Conservation (phyloP, 78 protist genomes). For the Acrasis kona region DNA sequence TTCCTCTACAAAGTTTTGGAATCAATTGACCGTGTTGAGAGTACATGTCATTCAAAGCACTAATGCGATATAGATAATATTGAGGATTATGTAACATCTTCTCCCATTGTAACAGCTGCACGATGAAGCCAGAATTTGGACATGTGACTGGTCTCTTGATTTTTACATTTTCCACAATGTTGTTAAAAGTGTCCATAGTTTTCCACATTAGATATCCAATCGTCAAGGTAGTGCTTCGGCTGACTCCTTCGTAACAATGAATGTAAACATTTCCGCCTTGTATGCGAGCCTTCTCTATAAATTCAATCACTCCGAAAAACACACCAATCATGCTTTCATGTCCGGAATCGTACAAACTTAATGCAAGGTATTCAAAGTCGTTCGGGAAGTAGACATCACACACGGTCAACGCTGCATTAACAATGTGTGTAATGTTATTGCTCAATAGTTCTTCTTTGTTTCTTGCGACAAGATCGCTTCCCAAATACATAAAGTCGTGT, state of each 20-base stretch:
- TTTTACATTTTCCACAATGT: background rate
- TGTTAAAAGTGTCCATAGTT: background rate
- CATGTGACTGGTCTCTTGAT: background rate
- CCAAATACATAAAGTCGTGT: background rate
- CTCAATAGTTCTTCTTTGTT: background rate
- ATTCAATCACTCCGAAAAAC: background rate
- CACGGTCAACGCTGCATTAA: background rate
- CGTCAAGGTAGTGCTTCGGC: background rate
- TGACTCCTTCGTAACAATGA: conserved; percentile 37
- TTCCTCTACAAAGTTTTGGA: background rate
- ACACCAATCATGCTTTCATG: background rate
- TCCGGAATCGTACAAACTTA: background rate
- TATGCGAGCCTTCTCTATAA: background rate
- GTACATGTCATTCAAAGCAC: background rate
- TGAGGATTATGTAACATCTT: background rate
- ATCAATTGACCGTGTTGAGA: background rate
- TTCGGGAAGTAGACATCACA: background rate
- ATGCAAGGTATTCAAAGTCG: background rate
- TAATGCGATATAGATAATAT: background rate
- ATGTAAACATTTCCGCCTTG: conserved; percentile 13
- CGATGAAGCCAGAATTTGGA: conserved; percentile 28
- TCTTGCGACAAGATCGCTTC: background rate
- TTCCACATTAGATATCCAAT: conserved; percentile 25
- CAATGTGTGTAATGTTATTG: background rate
- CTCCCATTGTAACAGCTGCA: conserved; percentile 3